Conservation (phyloP, 1,284 basidiomycete species). For the Rhodotorula sp. region DNA sequence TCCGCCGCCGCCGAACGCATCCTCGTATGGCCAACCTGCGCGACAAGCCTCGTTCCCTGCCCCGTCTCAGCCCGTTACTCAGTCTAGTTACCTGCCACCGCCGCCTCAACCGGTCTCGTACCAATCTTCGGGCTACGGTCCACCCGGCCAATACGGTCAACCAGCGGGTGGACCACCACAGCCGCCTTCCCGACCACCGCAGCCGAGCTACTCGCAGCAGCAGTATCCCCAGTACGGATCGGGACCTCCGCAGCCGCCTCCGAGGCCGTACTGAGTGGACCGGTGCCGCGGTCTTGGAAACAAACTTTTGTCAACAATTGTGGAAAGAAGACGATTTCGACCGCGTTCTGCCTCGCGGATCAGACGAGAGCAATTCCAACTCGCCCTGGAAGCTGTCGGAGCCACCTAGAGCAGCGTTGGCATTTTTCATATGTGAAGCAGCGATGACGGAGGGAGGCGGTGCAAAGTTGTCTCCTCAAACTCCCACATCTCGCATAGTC, state of each 20-base stretch:
- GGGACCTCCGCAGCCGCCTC: slow-evolving; percentile 33
- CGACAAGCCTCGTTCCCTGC: slow-evolving; percentile 8
- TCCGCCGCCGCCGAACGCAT: slow-evolving; percentile 44
- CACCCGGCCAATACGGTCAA: neutral
- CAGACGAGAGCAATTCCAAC: too few species aligned
- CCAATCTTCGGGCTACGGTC: slow-evolving; percentile 8
- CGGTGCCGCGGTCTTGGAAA: too few species aligned
- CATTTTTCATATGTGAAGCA: neutral
- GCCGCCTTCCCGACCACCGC: slow-evolving; percentile 45
- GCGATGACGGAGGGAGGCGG: neutral
- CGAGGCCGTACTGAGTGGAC: slow-evolving; percentile 7
- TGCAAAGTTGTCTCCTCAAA: neutral
- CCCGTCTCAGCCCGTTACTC: slow-evolving; percentile 15
- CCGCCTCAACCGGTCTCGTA: slow-evolving; percentile 37
- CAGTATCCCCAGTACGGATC: slow-evolving; percentile 11
- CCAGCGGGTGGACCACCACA: slow-evolving; percentile 17
- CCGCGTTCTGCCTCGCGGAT: too few species aligned
- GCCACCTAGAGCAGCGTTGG: neutral
- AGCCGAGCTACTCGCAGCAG: slow-evolving; percentile 15
- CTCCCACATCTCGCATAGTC: neutral
- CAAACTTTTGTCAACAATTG: too few species aligned
- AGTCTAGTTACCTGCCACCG: slow-evolving; percentile 41
- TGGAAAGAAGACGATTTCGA: too few species aligned
- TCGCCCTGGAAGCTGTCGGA: too few species aligned
- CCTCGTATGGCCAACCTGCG: slow-evolving; percentile 52